A percentile compares a stretch with the other conserved stretches of the same genome.
Conservation (phyloP, 257 asterid genomes). For the Catharanthus roseus region DNA sequence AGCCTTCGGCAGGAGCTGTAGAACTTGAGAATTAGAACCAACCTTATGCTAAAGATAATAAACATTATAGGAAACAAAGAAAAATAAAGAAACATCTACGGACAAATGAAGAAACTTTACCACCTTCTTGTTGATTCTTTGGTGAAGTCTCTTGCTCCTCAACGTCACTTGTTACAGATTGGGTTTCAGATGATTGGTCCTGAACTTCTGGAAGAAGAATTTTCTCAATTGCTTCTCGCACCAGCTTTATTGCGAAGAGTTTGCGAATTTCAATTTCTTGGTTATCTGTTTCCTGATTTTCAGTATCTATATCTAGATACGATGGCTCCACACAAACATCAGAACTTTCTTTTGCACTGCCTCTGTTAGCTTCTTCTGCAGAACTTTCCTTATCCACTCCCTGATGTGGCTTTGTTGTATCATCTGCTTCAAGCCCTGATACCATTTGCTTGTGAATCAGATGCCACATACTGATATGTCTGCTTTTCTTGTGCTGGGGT, state of each 20-base stretch:
- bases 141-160: constrained; percentile 38
- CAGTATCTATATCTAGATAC: constrained; percentile 25
- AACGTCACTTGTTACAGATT: constrained; percentile 49
- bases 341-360: constrained; percentile 18
- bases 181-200: constrained; percentile 70
- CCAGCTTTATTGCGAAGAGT: constrained; percentile 73
- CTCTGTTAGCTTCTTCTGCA: constrained; percentile 21
- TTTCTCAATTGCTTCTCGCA: constrained; percentile 90
- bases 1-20: constrained; percentile 30
- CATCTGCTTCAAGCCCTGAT: constrained; percentile 22
- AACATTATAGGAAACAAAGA: background rate
- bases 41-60: background rate
- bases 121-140: constrained; percentile 43
- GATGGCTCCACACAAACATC: constrained; percentile 12
- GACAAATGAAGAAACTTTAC: background rate
- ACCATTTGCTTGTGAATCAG: constrained; percentile 34
- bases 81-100: background rate
- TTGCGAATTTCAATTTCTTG: constrained; percentile 65
- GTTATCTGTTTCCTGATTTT: constrained; percentile 32
- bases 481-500: constrained; percentile 13
- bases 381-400: constrained; percentile 18
- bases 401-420: constrained; percentile 8
- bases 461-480: constrained; percentile 37
- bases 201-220: constrained; percentile 95
- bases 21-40: constrained; percentile 6